Evolutionary conservation across 2,329 filamentous ascomycete genomes (phyloP).

Genomic region (Colletotrichum shisoi): DNA sequence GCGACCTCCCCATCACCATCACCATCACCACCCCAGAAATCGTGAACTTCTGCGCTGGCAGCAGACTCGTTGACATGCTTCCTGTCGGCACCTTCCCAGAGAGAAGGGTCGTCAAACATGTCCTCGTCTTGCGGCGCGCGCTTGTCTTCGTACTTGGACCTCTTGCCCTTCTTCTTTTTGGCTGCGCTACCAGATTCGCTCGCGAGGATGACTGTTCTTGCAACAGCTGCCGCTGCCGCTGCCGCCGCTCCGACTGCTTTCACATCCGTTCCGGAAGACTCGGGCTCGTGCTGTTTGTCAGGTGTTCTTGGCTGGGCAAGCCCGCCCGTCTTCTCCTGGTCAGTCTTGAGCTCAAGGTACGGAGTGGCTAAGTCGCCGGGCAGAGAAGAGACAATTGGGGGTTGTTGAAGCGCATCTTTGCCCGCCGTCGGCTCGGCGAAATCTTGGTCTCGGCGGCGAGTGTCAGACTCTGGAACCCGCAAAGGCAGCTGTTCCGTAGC

Average conservation of each 20-base stretch:
- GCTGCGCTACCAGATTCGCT: slow-evolving; percentile 44
- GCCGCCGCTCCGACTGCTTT: slow-evolving; percentile 45
- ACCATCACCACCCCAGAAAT: slow-evolving; percentile 47
- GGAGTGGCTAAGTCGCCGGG: slow-evolving; percentile 43
- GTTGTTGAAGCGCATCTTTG: neutral
- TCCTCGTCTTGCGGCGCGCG: slow-evolving; percentile 52
- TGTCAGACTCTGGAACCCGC: neutral
- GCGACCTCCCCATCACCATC: slow-evolving; percentile 36
- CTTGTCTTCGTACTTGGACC: slow-evolving; percentile 51
- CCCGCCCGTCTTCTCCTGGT: slow-evolving; percentile 6
- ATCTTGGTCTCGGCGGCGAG: slow-evolving; percentile 8
- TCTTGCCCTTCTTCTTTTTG: slow-evolving; percentile 50
- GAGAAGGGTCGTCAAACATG: slow-evolving; percentile 54
- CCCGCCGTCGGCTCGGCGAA: neutral
- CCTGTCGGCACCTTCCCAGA: slow-evolving; percentile 56
- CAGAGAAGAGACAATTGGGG: slow-evolving; percentile 33
- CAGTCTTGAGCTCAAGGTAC: slow-evolving; percentile 39
- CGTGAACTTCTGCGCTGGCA: slow-evolving; percentile 43
- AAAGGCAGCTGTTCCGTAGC: neutral
- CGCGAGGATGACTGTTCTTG: slow-evolving; percentile 44
- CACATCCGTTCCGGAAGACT: neutral
- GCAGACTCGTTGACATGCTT: slow-evolving; percentile 44
- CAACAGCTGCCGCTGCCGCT: slow-evolving; percentile 43
- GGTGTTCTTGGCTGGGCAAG: slow-evolving; percentile 5
- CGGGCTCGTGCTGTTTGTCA: slow-evolving; percentile 7